A percentile compares a stretch with the other conserved stretches of the same genome.
These are phyloP conservation scores for Aspergillus ibericus DNA, from an alignment of 2,329 filamentous ascomycete genomes.

Conservation along the genomic window DNA sequence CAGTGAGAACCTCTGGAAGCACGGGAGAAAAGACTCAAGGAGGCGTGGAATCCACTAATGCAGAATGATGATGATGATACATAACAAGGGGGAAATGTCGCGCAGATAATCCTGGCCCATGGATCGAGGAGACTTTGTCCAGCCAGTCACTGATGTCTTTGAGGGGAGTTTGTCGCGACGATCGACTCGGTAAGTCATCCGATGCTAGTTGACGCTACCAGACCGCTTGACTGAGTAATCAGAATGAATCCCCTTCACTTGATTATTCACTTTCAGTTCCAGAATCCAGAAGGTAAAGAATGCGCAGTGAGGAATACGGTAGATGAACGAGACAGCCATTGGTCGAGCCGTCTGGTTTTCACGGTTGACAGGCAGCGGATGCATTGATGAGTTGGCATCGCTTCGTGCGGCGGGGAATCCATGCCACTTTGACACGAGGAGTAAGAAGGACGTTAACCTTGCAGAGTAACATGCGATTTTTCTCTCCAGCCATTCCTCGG, in stretches of 20 bases:
- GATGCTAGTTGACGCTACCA: constrained; percentile 5
- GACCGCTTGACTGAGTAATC: too few relatives aligned
- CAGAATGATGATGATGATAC: constrained; percentile 22
- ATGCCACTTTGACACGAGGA: constrained; percentile 42
- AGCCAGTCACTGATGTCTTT: too few relatives aligned
- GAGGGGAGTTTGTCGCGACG: not conserved
- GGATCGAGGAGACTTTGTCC: not conserved
- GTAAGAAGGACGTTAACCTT: constrained; percentile 14
- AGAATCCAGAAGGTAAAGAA: too few relatives aligned
- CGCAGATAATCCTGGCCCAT: constrained; percentile 26
- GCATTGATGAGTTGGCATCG: constrained; percentile 75
- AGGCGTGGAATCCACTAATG: constrained; percentile 14
- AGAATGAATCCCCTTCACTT: too few relatives aligned
- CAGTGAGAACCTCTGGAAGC: constrained; percentile 16
- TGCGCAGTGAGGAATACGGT: too few relatives aligned
- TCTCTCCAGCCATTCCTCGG: constrained; percentile 11
- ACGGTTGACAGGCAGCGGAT: constrained; percentile 53
- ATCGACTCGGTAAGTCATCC: constrained; percentile 20
- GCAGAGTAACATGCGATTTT: constrained; percentile 14
- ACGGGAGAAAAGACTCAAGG: constrained; percentile 4
- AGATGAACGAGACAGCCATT: constrained; percentile 10
- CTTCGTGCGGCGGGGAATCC: constrained; percentile 45
- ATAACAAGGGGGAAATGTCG: constrained; percentile 31
- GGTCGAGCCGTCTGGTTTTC: constrained; percentile 16
- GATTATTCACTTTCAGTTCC: not conserved